phyloP scores from a whole-genome alignment of 805 yeast species.

The Cyberlindnera nakhonratchasimensis region DNA sequence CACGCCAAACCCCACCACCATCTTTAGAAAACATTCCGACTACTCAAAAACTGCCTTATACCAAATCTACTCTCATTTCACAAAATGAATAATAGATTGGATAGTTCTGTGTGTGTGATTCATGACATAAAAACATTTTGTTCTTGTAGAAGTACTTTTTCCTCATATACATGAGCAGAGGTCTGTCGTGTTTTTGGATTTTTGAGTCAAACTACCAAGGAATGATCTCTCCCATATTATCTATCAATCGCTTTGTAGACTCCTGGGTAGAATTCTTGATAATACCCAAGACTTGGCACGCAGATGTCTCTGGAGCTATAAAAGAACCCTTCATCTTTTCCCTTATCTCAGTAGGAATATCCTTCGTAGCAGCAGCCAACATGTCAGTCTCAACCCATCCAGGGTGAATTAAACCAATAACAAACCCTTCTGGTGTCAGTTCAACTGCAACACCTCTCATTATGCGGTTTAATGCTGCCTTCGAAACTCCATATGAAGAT shows the following conservation, averaged over 20 bases:
- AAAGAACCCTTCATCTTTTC: not conserved
- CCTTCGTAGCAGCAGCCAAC: not conserved
- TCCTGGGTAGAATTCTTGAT: not conserved
- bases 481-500: constrained; percentile 35
- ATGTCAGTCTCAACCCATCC: constrained; percentile 2
- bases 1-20: too few species aligned
- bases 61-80: too few species aligned
- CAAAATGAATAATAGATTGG: too few species aligned
- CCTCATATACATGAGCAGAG: too few species aligned
- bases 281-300: not conserved
- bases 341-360: not conserved
- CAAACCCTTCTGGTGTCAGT: not conserved
- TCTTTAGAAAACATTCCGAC: not conserved
- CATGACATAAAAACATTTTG: too few species aligned
- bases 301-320: not conserved
- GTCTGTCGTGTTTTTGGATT: not conserved
- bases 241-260: not conserved
- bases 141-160: too few species aligned
- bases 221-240: not conserved
- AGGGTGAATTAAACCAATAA: not conserved
- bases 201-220: not conserved
- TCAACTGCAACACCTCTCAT: not conserved
- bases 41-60: not conserved
- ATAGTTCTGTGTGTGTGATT: too few species aligned
- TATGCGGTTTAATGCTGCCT: constrained; percentile 36